phyloP scores from a whole-genome alignment of 805 yeast genomes.

The Candida takata region DNA sequence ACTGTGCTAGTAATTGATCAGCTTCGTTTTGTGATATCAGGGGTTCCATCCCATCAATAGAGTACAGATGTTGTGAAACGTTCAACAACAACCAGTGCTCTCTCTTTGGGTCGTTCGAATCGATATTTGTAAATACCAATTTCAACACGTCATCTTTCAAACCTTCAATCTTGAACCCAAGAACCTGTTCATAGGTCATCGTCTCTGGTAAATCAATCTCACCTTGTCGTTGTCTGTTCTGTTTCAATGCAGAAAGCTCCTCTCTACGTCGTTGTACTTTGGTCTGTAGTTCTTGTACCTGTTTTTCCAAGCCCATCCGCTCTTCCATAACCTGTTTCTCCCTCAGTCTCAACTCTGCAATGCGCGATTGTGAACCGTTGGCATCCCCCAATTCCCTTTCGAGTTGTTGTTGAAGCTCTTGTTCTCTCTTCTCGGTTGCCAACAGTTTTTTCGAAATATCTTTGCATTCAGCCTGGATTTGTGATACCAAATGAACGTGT shows the following conservation, averaged over 20 bases:
- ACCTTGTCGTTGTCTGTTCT: slow-evolving; percentile 35
- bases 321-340: slow-evolving; percentile 29
- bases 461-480: slow-evolving; percentile 26
- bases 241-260: slow-evolving; percentile 28
- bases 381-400: slow-evolving; percentile 21
- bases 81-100: slow-evolving; percentile 40
- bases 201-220: slow-evolving; percentile 46
- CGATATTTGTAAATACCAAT: slow-evolving; percentile 44
- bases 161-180: slow-evolving; percentile 52
- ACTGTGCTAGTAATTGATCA: slow-evolving; percentile 9
- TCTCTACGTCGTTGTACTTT: slow-evolving; percentile 27
- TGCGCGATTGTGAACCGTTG: slow-evolving; percentile 29
- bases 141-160: slow-evolving; percentile 37
- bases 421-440: slow-evolving; percentile 7
- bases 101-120: slow-evolving; percentile 33
- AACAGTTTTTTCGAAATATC: slow-evolving; percentile 22
- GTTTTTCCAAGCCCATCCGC: slow-evolving; percentile 22
- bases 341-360: slow-evolving; percentile 25
- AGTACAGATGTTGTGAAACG: slow-evolving; percentile 36
- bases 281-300: slow-evolving; percentile 28
- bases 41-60: slow-evolving; percentile 34
- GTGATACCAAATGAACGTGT: slow-evolving; percentile 27
- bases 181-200: slow-evolving; percentile 40
- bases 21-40: slow-evolving; percentile 22
- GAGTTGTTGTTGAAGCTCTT: slow-evolving; percentile 6